Evolutionary conservation across 2,329 filamentous ascomycete genomes (phyloP), one percentile per base, ranked within the genome.

Genomic region (Aspergillus sp.): DNA sequence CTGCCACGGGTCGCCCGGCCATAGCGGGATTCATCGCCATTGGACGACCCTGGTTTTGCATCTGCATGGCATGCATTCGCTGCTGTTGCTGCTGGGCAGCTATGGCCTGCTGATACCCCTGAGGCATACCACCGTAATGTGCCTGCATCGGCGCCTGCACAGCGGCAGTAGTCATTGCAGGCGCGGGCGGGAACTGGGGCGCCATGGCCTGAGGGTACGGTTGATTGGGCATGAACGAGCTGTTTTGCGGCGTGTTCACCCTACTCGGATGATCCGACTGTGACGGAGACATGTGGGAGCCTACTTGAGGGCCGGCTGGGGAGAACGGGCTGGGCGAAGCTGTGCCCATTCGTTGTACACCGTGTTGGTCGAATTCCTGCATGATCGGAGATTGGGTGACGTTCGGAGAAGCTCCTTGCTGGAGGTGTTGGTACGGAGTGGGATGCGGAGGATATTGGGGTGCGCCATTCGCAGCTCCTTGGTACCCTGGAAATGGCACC

Each of bases 341-440:
- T 49, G 94, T 97, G 66, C 92, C 90, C 75, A 98, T 91, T 71
- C 92, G 83, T 73, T 92, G 90, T 41, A 89, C 87, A 69, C 84
- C 84, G 71, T 90, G 86, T 77, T 82, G 77, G 60, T 80, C 79
- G 58, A 86, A 88, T 57, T 86, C 84, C 71, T 96, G 93, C 64
- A 97, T 92, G 64, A 96, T 94, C 27, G 95, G 95, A 6, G 95
- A 98, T 10, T 94, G 94, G 41, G 92, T 96, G 62, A 91, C 90
- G 75, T 92, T 95, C 54, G 87, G 84, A 3, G 92, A 92, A 54
- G 89, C 88, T 70, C 90, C 89, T 66, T 90, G 86, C 71, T 92
- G 90, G 58, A 96, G 84, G 78, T 96, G 93, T 63, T 91, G 87
- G 73, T 94, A 96, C 58, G 86, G 86, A 61, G 84, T 87, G 17